These are phyloP conservation scores for Trametes cingulata DNA, from an alignment of 768 basidiomycete species.

Conservation along the genomic window DNA sequence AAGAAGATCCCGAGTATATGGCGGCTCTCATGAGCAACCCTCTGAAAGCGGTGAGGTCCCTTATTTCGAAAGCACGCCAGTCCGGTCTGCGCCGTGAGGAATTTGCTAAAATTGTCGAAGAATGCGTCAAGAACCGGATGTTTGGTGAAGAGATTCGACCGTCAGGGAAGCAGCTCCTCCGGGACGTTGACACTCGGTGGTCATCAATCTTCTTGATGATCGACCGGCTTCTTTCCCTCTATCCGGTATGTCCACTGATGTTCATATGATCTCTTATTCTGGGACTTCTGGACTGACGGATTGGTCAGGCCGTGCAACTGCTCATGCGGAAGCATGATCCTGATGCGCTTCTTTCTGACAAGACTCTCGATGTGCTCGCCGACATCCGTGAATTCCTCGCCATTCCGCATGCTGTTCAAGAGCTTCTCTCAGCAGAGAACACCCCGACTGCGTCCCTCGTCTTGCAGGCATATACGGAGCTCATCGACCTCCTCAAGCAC, in stretches of 20 bases:
- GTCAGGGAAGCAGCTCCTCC: slow-evolving; percentile 19
- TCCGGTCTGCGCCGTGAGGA: slow-evolving; percentile 1
- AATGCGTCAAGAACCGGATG: neutral
- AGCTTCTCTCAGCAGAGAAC: slow-evolving; percentile 31
- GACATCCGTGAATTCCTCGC: slow-evolving; percentile 29
- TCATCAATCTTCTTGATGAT: slow-evolving; percentile 38
- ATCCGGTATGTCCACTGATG: slow-evolving; percentile 9
- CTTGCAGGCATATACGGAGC: slow-evolving; percentile 9
- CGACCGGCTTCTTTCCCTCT: slow-evolving; percentile 29
- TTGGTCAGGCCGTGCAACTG: slow-evolving; percentile 4
- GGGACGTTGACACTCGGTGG: slow-evolving; percentile 35
- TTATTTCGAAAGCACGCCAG: neutral
- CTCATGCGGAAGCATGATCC: slow-evolving; percentile 18
- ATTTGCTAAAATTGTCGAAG: neutral
- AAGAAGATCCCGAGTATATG: neutral
- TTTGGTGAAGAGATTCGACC: neutral
- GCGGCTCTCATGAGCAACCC: neutral
- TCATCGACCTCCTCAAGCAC: neutral
- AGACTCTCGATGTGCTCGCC: slow-evolving; percentile 18
- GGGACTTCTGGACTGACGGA: too few relatives aligned
- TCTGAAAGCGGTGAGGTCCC: neutral
- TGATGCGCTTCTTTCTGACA: slow-evolving; percentile 7
- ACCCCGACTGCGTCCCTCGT: slow-evolving; percentile 25
- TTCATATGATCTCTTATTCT: too few relatives aligned
- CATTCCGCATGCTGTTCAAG: slow-evolving; percentile 29